Evolutionary conservation across 192 early-diverging fungal species (phyloP).

Genomic region (Coemansia sp.): DNA sequence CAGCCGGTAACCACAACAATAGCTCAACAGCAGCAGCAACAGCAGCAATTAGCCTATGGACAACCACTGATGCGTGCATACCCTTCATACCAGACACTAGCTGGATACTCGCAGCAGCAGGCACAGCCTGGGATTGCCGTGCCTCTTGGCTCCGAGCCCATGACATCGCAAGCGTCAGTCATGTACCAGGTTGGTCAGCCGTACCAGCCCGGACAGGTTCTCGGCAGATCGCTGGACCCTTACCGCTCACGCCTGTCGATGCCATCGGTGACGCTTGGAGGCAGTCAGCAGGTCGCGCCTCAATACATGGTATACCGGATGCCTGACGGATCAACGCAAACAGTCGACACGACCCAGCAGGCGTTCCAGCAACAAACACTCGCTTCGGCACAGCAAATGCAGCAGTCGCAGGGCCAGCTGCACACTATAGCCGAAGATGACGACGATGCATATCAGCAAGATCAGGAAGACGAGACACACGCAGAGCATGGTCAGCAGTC

Average conservation of each 20-base stretch:
- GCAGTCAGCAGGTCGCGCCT: neutral
- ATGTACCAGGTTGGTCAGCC: slow-evolving; percentile 53
- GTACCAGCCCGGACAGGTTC: slow-evolving; percentile 54
- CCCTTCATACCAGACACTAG: slow-evolving; percentile 13
- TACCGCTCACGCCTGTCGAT: slow-evolving; percentile 41
- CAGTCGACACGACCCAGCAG: slow-evolving; percentile 21
- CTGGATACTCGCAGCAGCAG: slow-evolving; percentile 18
- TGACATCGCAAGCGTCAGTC: slow-evolving; percentile 16
- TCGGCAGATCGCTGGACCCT: slow-evolving; percentile 38
- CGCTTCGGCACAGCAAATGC: slow-evolving; percentile 12
- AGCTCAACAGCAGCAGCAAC: slow-evolving; percentile 15
- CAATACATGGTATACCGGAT: slow-evolving; percentile 57
- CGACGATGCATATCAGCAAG: slow-evolving; percentile 11
- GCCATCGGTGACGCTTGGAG: neutral
- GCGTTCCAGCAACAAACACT: slow-evolving; percentile 19
- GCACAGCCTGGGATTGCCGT: slow-evolving; percentile 12
- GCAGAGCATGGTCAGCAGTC: slow-evolving; percentile 1
- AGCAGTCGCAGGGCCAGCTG: slow-evolving; percentile 20
- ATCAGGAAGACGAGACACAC: slow-evolving; percentile 5
- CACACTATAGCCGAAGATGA: slow-evolving; percentile 53
- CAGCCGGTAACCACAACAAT: slow-evolving; percentile 9
- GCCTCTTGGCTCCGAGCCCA: slow-evolving; percentile 24
- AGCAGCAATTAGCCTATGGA: slow-evolving; percentile 28
- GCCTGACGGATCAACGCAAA: slow-evolving; percentile 42
- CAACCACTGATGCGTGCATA: slow-evolving; percentile 42